Evolutionary conservation across 208 protist genomes (phyloP).

Genomic region (Acanthamoeba healyi): DNA sequence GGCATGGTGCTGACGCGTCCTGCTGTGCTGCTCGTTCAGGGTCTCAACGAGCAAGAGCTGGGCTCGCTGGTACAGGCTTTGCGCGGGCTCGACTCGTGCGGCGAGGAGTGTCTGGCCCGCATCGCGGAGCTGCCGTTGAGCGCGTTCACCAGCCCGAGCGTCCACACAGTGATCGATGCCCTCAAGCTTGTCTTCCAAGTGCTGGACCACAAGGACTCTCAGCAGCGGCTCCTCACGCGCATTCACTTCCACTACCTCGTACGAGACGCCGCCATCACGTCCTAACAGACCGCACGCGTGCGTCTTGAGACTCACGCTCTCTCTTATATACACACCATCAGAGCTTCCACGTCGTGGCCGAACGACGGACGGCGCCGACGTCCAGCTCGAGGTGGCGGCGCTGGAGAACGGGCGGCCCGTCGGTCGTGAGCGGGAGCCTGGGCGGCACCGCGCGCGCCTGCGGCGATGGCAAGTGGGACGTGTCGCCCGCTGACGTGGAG

Average conservation of each 20-base stretch:
- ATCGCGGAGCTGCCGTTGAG: background rate
- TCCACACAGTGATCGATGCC: constrained; percentile 1
- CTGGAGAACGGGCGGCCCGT: background rate
- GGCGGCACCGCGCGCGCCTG: constrained; percentile 8
- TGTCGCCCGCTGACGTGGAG: background rate
- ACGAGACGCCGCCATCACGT: background rate
- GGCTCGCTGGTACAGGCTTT: constrained; percentile 21
- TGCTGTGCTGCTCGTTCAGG: background rate
- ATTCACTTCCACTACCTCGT: constrained; percentile 70
- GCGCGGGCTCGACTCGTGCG: background rate
- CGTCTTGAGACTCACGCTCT: too few relatives aligned
- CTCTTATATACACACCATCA: background rate
- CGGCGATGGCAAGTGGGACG: constrained; percentile 12
- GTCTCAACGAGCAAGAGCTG: constrained; percentile 68
- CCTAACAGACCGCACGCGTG: background rate
- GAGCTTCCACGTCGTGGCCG: constrained; percentile 58
- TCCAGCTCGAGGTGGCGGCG: constrained; percentile 9
- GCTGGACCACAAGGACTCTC: constrained; percentile 61
- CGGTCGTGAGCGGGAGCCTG: constrained; percentile 48
- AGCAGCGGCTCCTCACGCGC: constrained; percentile 36
- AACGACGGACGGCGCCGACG: background rate
- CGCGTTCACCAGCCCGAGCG: constrained; percentile 14
- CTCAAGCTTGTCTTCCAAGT: constrained; percentile 67
- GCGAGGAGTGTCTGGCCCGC: background rate
- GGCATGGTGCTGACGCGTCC: background rate